Evolutionary conservation across 192 early-diverging fungal genomes (phyloP), one percentile per base, ranked within the genome.

Genomic region (Geranomyces michiganensis): DNA sequence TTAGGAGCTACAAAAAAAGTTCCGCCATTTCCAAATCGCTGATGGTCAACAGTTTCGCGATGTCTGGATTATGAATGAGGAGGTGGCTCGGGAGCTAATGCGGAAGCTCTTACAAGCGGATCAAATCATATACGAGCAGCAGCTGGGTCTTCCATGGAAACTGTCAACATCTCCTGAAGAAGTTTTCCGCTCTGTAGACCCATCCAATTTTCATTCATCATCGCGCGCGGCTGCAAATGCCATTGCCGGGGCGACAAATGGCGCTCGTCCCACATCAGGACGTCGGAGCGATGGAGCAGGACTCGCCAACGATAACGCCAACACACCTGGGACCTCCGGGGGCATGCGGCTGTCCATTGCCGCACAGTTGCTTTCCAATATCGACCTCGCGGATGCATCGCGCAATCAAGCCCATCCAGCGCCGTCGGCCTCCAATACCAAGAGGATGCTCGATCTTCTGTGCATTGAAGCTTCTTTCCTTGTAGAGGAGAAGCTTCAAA

Each of bases 1-100:
- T 27, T 48, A 80, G 76, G 86, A 86, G 53, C 71, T 88, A 22
- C 85, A 87, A 74, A 88, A 88, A 48, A 88, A 88, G 68, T 88
- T 84, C 64, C 63, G 79, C 24, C 84, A 86, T 53, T 88, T 88
- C 51, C 81, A 85, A 56, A 29, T 82, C 17, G 51, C 78, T 24
- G 84, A 88, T 64, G 58, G 67, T n/a, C 68, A 72, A 33, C 82
- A 81, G 44, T 86, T 73, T 68, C 61, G 74, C 5, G 79, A 88
- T 48, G 74, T 88, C 27, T 86, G 84, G 82, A 63, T 67, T 8
- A 84, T 88, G 82, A 88, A 88, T 55, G 82, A 88, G 49, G 86
- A 88, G 48, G 43, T 48, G 7, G 80, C 84, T 15, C 48, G 61
- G 51, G 77, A 84, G 63, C 71, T 84, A 17, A 81, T 86, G 78